Conservation (phyloP, 1,284 basidiomycete species). For the Uromyces viciae-fabae region DNA sequence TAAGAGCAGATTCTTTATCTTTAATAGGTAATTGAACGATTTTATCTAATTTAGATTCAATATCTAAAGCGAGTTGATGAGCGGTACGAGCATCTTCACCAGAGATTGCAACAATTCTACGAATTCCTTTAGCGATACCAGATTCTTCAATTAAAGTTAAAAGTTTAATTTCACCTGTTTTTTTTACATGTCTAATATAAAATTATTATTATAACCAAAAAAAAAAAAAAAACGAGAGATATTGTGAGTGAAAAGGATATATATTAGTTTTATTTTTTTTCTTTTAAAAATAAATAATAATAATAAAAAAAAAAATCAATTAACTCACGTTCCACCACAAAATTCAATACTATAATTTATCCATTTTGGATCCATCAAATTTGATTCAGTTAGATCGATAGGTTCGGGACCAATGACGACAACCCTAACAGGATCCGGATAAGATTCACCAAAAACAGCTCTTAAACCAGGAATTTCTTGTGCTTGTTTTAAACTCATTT, state of each 20-base stretch:
- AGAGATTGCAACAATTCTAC: slow-evolving; percentile 88
- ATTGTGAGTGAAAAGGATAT: not conserved
- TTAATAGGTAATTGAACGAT: slow-evolving; percentile 68
- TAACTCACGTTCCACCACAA: slow-evolving; percentile 88
- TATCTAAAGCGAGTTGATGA: slow-evolving; percentile 66
- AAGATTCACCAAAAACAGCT: slow-evolving; percentile 96
- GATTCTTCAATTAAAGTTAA: slow-evolving; percentile 92
- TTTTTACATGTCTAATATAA: slow-evolving; percentile 71
- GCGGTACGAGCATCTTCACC: slow-evolving; percentile 86
- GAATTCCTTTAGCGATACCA: slow-evolving; percentile 95
- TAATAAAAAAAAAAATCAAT: not conserved
- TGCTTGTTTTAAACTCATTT: slow-evolving; percentile 75
- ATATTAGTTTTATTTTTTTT: not conserved
- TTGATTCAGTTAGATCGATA: slow-evolving; percentile 71
- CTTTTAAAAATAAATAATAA: no score
- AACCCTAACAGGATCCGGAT: slow-evolving; percentile 94
- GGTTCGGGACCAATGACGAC: slow-evolving; percentile 83
- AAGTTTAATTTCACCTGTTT: slow-evolving; percentile 92
- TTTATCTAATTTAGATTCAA: slow-evolving; percentile 65
- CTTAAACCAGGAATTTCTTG: slow-evolving; percentile 85
- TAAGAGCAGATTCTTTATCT: slow-evolving; percentile 79
- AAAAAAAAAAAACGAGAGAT: not conserved
- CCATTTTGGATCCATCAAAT: slow-evolving; percentile 88
- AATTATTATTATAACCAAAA: not conserved
- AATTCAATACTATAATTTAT: slow-evolving; percentile 86